Evolutionary conservation across 192 early-diverging fungal species (phyloP).

Genomic region (Spizellomyces sp.): DNA sequence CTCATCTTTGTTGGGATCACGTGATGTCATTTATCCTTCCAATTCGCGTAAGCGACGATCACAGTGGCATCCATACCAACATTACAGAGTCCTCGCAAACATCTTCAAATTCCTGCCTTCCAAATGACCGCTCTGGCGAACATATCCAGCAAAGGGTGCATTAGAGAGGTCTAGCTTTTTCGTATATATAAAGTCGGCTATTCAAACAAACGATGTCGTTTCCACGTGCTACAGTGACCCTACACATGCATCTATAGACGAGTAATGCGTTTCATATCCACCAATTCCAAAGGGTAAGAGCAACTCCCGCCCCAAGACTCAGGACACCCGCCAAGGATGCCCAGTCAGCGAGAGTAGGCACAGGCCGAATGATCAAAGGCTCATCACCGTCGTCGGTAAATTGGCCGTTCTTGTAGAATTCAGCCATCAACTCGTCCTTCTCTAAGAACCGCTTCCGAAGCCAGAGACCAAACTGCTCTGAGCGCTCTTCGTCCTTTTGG

Average conservation of each 20-base stretch:
- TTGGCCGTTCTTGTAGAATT: constrained; percentile 74
- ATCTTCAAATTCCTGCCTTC: too few relatives aligned
- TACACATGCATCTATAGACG: not conserved
- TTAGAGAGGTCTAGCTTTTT: too few relatives aligned
- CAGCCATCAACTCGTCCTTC: constrained; percentile 80
- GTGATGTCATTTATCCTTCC: too few relatives aligned
- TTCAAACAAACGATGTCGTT: too few relatives aligned
- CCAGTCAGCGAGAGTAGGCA: constrained; percentile 9
- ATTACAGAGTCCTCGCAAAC: too few relatives aligned
- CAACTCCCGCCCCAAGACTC: not conserved
- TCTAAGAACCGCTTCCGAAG: constrained; percentile 74
- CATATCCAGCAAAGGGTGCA: too few relatives aligned
- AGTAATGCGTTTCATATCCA: not conserved
- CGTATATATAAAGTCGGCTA: too few relatives aligned
- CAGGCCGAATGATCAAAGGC: constrained; percentile 20
- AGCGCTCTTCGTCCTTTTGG: constrained; percentile 52
- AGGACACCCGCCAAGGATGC: not conserved
- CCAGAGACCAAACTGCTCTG: constrained; percentile 70
- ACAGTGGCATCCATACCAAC: too few relatives aligned
- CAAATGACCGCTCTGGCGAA: too few relatives aligned
- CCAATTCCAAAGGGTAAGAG: constrained; percentile 4
- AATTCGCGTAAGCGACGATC: too few relatives aligned
- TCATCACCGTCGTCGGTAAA: constrained; percentile 53
- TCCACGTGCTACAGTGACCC: too few relatives aligned
- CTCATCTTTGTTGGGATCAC: too few relatives aligned